Percentiles rank a stretch among this genome's conserved stretches.
Evolutionary conservation across 169 alveolate species (phyloP).

Genomic region (Plasmodium gallinaceum): DNA sequence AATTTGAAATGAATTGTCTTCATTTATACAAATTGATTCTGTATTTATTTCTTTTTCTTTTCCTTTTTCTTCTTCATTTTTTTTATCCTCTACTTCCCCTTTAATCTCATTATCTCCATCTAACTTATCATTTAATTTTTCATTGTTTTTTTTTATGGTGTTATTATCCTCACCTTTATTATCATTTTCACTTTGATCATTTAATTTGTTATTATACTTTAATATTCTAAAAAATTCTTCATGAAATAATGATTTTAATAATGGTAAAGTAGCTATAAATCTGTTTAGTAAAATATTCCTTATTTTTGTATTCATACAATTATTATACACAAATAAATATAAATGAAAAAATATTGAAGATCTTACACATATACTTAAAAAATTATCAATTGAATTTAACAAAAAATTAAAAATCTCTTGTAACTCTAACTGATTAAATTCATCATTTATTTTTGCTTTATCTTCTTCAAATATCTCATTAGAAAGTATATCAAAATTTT

Average conservation of each 20-base stretch:
- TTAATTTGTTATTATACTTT: conserved; percentile 53
- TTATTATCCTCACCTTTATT: not conserved
- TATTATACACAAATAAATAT: conserved; percentile 42
- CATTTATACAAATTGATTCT: not conserved
- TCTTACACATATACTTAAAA: conserved; percentile 61
- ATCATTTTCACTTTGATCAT: not conserved
- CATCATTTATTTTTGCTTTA: conserved; percentile 18
- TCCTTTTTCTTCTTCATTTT: not conserved
- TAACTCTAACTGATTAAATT: conserved; percentile 19
- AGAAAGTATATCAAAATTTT: conserved; percentile 13
- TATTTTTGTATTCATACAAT: conserved; percentile 50
- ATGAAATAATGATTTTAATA: conserved; percentile 54
- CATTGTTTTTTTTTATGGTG: not conserved
- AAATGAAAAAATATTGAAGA: conserved; percentile 70
- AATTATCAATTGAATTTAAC: conserved; percentile 61
- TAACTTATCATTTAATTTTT: not conserved
- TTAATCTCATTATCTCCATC: not conserved
- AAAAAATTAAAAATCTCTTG: conserved; percentile 38
- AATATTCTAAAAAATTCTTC: conserved; percentile 71
- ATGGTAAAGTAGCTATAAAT: conserved; percentile 38
- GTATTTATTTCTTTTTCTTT: not conserved
- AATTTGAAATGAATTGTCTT: conserved; percentile 43
- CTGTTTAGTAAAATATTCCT: conserved; percentile 36
- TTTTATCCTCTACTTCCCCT: not conserved
- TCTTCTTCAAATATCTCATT: conserved; percentile 29